These are phyloP conservation scores for Sphagnum magellanicum DNA, from an alignment of 228 moss, liverwort and hornwort genomes.

Conservation along the genomic window DNA sequence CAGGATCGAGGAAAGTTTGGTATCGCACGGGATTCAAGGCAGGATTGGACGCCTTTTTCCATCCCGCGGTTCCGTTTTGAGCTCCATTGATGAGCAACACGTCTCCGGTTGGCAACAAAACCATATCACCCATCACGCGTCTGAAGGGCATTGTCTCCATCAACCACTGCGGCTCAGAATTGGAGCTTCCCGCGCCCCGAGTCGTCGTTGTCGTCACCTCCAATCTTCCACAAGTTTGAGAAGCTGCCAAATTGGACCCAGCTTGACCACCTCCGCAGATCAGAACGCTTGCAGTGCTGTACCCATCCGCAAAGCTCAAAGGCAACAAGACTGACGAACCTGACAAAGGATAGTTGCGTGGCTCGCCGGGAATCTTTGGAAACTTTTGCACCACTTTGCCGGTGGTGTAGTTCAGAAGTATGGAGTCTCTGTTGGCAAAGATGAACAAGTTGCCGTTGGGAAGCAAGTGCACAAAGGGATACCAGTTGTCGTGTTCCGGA, in stretches of 20 bases:
- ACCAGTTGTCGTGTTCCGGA: conserved; percentile 1
- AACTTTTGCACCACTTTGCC: conserved; percentile 6
- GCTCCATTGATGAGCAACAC: conserved; percentile 23
- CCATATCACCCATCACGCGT: conserved; percentile 10
- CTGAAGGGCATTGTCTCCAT: conserved; percentile 12
- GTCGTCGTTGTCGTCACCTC: background rate
- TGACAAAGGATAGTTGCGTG: conserved; percentile 11
- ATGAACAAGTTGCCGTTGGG: conserved; percentile 13
- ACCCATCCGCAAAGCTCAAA: background rate
- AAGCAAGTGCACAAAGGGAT: conserved; percentile 9
- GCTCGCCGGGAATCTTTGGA: conserved; percentile 4
- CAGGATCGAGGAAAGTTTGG: background rate
- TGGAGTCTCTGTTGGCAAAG: conserved; percentile 8
- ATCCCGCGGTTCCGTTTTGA: conserved; percentile 7
- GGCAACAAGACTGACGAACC: conserved; percentile 12
- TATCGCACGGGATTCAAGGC: conserved; percentile 12
- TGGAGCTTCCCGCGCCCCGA: too few relatives aligned
- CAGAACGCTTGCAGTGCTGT: conserved; percentile 1
- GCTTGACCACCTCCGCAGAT: conserved; percentile 8
- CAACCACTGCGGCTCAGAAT: background rate
- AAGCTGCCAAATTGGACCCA: background rate
- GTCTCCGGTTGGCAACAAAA: conserved; percentile 4
- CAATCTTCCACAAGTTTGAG: conserved; percentile 10
- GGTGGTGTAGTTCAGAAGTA: conserved; percentile 5
- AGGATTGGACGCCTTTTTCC: conserved; percentile 9